Evolutionary conservation across 768 basidiomycete genomes (phyloP), one percentile per base, ranked within the genome.

Genomic region (Suillus fuscotomentosus): DNA sequence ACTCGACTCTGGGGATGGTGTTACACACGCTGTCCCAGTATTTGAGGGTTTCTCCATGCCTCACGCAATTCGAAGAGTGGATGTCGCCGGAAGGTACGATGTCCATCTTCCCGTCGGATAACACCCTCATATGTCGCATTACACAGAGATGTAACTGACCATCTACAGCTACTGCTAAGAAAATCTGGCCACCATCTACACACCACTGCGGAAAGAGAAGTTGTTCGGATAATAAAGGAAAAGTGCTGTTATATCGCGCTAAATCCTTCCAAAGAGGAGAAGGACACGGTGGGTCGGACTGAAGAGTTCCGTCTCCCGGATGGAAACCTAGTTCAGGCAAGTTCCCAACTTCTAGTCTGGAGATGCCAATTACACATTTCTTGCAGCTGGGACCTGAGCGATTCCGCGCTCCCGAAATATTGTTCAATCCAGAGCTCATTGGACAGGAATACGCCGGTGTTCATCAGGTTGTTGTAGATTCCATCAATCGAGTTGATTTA

Each of bases 31-130:
- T 15, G 97, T 99, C 3, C 97, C 97, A 4, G 96, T 99, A 20
- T 99, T 96, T 71, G 97, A 99, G 73, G 97, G 97, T 1, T 99
- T 99, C 81, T 96, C 95, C 7, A 98, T 99, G 94, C 95, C 96
- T 50, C 96, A 99, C 75, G 97, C 97, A 47, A 96, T 99, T 68
- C 88, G 95, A 48, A 85, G 97, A 70, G 92, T 99, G 53, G 97
- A 99, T 74, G 88, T 99, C 17, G 97, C 97, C 43, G 97, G 97
- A 75, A 86, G 96, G 94, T 93, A 73, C 68, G 82, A 72, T 63
- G 39, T 24, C 11, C 20, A 63, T 47, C 63, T 39, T 34, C 51
- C 17, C 38, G 15, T 50, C 22, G 51, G 63, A 43, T 45, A n/a
- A 47, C 42, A 31, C 5, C 22, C 41, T n/a, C 45, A 54, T 61